Evolutionary conservation across 2,329 filamentous ascomycete species (phyloP), one percentile per base, ranked within the genome.

Genomic region (Neofusicoccum sp.): DNA sequence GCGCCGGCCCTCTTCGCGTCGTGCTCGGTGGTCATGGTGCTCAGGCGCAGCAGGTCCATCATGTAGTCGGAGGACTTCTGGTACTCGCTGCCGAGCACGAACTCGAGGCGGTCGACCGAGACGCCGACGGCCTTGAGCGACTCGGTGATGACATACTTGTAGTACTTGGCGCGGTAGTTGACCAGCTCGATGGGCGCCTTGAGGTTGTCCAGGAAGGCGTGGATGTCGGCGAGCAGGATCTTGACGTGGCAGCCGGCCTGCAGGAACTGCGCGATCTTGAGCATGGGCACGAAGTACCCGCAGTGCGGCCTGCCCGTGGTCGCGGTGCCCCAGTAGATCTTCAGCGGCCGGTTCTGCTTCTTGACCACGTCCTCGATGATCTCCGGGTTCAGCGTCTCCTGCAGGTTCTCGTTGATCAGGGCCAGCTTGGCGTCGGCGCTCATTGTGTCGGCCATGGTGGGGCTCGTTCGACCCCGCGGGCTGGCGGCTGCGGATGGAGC

Each of bases 111-210:
- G 66, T 91, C 87, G 62, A 90, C 89, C 43, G 90, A 85, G 9
- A 97, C 92, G 50, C 89, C 89, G 39, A 96, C 89, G 1, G 93
- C 85, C 72, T 89, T 83, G 45, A 96, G 85, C 56, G 94, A 83
- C 2, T 89, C 84, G 45, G 86, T 91, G 70, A 97, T 93, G 62
- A 88, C 82, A 71, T 84, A 85, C 66, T 87, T 82, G 84, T 98
- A 98, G 85, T 95, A 98, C 69, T 91, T 83, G 39, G 89, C 90
- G 66, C 94, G 88, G 74, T 87, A 84, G 71, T 90, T 87, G 70
- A 98, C 91, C 43, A 97, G 87, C 74, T 97, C 93, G 65, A 96
- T 86, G 1, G 94, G 92, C 0, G 93, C 91, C 77, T 96, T 96
- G 73, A 91, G 84, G 77, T 91, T 91, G 79, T 92, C 89, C 70